Evolutionary conservation across 768 basidiomycete species (phyloP).

Genomic region (Tulasnella sp.): DNA sequence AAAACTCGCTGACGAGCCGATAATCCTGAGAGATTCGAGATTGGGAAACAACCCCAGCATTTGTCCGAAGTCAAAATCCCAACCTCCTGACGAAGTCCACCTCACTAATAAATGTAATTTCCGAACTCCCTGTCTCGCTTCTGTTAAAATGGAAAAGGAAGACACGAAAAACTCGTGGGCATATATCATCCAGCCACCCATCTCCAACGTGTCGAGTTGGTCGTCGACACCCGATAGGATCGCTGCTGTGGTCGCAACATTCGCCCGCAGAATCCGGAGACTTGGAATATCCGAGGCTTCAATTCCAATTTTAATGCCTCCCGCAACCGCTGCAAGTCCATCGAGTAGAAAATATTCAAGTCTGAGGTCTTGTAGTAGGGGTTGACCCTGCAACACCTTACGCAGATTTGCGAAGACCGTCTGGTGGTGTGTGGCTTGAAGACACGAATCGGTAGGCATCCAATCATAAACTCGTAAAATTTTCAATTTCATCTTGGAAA

Average conservation of each 20-base stretch:
- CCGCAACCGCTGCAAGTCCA: too few species aligned
- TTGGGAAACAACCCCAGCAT: not conserved
- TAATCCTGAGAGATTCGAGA: not conserved
- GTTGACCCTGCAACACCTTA: not conserved
- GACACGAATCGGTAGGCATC: too few species aligned
- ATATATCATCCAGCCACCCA: not conserved
- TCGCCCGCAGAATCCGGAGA: not conserved
- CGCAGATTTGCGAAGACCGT: not conserved
- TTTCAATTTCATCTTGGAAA: not conserved
- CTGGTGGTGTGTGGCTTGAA: too few species aligned
- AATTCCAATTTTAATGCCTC: not conserved
- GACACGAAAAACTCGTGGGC: not conserved
- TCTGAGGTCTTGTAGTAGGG: not conserved
- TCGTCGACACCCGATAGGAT: not conserved
- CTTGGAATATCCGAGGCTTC: not conserved
- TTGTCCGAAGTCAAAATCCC: not conserved
- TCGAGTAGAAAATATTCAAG: not conserved
- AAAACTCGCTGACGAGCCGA: not conserved
- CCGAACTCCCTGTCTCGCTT: not conserved
- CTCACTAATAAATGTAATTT: not conserved
- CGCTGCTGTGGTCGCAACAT: not conserved
- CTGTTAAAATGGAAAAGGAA: not conserved
- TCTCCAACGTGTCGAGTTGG: not conserved
- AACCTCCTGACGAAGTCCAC: not conserved
- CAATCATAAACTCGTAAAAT: not conserved